Conservation (phyloP, 2,329 filamentous ascomycete species). For the Apiospora arundinis region DNA sequence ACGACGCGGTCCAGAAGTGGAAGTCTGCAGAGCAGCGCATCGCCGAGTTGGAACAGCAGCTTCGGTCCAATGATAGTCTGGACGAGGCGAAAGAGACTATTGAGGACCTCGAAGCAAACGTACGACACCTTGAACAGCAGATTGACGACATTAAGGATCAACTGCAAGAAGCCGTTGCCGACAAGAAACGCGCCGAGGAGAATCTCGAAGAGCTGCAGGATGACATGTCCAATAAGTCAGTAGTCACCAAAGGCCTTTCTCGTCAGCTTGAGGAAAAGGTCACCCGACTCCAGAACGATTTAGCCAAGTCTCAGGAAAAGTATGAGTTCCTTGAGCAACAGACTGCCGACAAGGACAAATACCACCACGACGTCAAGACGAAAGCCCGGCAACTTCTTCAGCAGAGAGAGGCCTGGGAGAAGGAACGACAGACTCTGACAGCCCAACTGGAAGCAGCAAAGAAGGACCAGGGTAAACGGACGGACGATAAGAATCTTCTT, state of each 20-base stretch:
- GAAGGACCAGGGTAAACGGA: conserved; percentile 53
- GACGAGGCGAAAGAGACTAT: conserved; percentile 65
- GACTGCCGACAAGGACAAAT: conserved; percentile 51
- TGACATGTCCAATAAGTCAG: conserved; percentile 80
- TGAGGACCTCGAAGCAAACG: conserved; percentile 61
- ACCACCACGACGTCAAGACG: conserved; percentile 52
- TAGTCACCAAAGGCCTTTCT: conserved; percentile 75
- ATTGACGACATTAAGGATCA: conserved; percentile 61
- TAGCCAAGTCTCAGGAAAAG: conserved; percentile 59
- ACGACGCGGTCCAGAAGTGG: conserved; percentile 54
- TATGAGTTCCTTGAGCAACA: conserved; percentile 60
- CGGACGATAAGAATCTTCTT: conserved; percentile 51
- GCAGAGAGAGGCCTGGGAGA: conserved; percentile 48
- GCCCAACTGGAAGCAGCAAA: conserved; percentile 61
- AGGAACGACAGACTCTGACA: conserved; percentile 49
- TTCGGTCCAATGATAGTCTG: conserved; percentile 57
- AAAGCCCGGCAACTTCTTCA: conserved; percentile 51
- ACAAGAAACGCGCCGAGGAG: conserved; percentile 63
- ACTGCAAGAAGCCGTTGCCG: conserved; percentile 57
- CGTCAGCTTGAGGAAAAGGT: conserved; percentile 78
- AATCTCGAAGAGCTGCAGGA: conserved; percentile 73
- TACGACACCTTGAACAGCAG: conserved; percentile 61
- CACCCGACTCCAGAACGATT: conserved; percentile 69
- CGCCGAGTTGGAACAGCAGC: conserved; percentile 63
- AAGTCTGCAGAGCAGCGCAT: conserved; percentile 60